Base-by-base conservation (phyloP, 78 protist species). In the Polysphondylium violaceum region DNA sequence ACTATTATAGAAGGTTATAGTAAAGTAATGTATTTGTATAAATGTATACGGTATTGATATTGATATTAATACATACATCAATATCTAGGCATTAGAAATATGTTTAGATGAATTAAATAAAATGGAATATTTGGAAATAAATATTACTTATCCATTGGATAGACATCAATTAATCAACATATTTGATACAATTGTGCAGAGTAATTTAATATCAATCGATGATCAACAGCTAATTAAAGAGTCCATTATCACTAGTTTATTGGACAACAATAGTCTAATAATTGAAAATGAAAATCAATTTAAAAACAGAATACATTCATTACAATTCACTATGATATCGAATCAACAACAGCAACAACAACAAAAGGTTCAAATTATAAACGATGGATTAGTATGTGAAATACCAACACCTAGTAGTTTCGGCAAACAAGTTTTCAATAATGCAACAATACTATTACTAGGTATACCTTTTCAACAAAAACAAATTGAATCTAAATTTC, bases 1-100 rank as follows among this genome's bases (percentile, higher is more conserved):
- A n/a, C 35, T n/a, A 56, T 74, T 23, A n/a, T 55, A n/a, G 27
- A 59, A 35, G 81, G 68, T 25, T 74, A 36, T 31, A 25, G 50
- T 50, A 36, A 31, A 36, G 76, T 61, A 25, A 8, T n/a, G 8
- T 61, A 7, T 61, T 17, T 61, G 12, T 31, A 33, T 11, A 29
- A 25, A 12, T 61, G 19, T 61, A 17, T 36, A 27, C 12, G 1
- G 2, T 11, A 21, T 65, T 38, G 31, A 29, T 36, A 38, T 35
- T 63, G 3, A 25, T 17, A 3, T 69, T 69, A 1, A 7, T 0
- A 1, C 1, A 21, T 0, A 0, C 0, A 43, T n/a, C 8, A 21
- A 43, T 44, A 17, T 23, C 4, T 1, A 72, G 63, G 0, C 33
- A 50, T 74, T 55, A 41, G 2, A 55, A 5, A 23, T 23, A 50